These are phyloP conservation scores for Arthrobotrys entomopaga DNA, from an alignment of 2,329 filamentous ascomycete species.

Conservation along the genomic window DNA sequence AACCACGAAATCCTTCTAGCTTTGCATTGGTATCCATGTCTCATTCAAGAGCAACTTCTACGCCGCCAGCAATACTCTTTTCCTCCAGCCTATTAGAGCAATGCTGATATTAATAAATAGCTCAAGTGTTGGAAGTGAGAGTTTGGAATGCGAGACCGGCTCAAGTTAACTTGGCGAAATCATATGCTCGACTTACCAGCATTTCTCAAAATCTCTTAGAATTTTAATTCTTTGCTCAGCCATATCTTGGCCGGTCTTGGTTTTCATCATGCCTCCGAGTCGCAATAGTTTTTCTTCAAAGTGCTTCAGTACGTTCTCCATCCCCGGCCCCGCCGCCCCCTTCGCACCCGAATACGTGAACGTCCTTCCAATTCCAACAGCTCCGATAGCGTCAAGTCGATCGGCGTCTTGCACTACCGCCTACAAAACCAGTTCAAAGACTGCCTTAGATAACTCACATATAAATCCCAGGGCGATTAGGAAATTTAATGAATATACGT, in stretches of 20 bases:
- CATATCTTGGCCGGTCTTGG: conserved; percentile 66
- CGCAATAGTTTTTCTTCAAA: conserved; percentile 79
- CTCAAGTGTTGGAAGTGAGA: neutral
- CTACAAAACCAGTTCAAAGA: conserved; percentile 6
- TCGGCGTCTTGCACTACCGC: conserved; percentile 93
- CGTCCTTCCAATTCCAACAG: conserved; percentile 80
- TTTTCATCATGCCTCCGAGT: conserved; percentile 72
- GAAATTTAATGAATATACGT: too few relatives aligned
- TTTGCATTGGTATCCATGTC: neutral
- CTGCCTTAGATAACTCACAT: neutral
- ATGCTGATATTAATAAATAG: neutral
- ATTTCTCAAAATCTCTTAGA: conserved; percentile 65
- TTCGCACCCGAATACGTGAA: conserved; percentile 80
- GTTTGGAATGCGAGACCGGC: neutral
- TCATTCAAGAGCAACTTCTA: conserved; percentile 26
- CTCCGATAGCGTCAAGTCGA: conserved; percentile 88
- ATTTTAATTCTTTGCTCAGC: conserved; percentile 66
- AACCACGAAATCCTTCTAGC: neutral
- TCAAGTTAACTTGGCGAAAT: neutral
- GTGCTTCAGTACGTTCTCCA: conserved; percentile 76
- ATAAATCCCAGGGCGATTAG: neutral
- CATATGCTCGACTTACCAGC: conserved; percentile 64
- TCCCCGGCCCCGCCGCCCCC: conserved; percentile 62
- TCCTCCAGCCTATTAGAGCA: conserved; percentile 39
- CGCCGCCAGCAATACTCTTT: conserved; percentile 45